A percentile compares a stretch with the other conserved stretches of the same genome.
Conservation (phyloP, 2,329 filamentous ascomycete species). For the Ceratocystiopsis minuta region DNA sequence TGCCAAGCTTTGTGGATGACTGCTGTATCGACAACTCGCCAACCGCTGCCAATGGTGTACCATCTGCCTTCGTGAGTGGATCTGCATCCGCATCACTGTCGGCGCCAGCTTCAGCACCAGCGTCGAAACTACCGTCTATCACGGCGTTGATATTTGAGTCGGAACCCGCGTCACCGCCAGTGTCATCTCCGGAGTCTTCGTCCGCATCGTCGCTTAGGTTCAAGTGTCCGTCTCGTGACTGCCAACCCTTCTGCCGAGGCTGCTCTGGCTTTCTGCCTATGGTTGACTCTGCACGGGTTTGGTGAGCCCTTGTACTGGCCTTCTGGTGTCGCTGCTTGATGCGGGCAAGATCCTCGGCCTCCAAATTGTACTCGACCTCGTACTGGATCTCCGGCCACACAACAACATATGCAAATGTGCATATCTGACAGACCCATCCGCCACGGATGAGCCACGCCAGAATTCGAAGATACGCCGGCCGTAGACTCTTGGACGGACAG, state of each 20-base stretch:
- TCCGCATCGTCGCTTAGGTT: constrained; percentile 3
- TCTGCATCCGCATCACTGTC: too few relatives aligned
- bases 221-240: constrained; percentile 5
- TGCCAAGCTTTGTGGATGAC: too few relatives aligned
- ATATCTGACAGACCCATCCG: constrained; percentile 85
- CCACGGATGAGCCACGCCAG: constrained; percentile 84
- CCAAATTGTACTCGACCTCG: constrained; percentile 55
- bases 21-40: too few relatives aligned
- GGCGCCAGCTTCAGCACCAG: too few relatives aligned
- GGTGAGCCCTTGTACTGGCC: too few relatives aligned
- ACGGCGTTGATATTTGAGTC: too few relatives aligned
- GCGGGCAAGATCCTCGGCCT: constrained; percentile 39
- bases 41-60: too few relatives aligned
- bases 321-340: constrained; percentile 14
- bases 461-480: constrained; percentile 74
- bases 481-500: constrained; percentile 74
- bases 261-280: too few relatives aligned
- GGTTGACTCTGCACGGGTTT: too few relatives aligned
- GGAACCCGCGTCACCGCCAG: too few relatives aligned
- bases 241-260: too few relatives aligned
- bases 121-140: too few relatives aligned
- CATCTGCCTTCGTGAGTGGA: neutral
- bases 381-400: constrained; percentile 69
- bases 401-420: constrained; percentile 78
- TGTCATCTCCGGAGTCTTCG: neutral